These are phyloP conservation scores for Apiospora sp. DNA, from an alignment of 2,329 filamentous ascomycete species.

Conservation along the genomic window DNA sequence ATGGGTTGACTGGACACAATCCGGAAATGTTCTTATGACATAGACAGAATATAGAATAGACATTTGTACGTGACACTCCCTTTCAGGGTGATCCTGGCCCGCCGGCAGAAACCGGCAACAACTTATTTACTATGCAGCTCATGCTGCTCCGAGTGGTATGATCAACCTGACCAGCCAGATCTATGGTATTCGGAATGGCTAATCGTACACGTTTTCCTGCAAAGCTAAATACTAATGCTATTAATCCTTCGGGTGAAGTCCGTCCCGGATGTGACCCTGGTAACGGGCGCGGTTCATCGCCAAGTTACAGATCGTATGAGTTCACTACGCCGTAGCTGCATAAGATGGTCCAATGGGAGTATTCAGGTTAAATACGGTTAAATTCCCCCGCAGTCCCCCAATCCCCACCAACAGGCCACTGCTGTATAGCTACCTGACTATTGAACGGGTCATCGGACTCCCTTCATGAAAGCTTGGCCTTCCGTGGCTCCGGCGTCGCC, in stretches of 20 bases:
- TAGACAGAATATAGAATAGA: conserved; percentile 14
- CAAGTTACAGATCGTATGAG: background rate
- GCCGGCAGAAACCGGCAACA: background rate
- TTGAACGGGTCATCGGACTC: conserved; percentile 6
- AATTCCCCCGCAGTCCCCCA: conserved; percentile 30
- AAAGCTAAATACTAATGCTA: background rate
- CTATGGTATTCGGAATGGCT: background rate
- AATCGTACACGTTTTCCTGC: background rate
- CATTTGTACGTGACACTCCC: background rate
- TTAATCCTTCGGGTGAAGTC: background rate
- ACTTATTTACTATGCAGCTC: background rate
- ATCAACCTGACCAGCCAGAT: background rate
- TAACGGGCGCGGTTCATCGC: background rate
- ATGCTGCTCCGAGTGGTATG: background rate
- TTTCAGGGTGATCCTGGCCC: background rate
- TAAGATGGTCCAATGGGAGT: conserved; percentile 27
- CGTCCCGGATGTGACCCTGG: background rate
- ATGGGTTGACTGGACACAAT: background rate
- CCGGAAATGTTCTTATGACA: background rate
- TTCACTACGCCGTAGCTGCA: conserved; percentile 3
- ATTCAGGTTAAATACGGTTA: conserved; percentile 33
- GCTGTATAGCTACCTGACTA: conserved; percentile 25
- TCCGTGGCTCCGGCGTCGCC: background rate
- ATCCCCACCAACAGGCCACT: background rate
- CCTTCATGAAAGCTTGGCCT: background rate